Conservation (phyloP, 257 asterid species). For the Echium plantagineum region DNA sequence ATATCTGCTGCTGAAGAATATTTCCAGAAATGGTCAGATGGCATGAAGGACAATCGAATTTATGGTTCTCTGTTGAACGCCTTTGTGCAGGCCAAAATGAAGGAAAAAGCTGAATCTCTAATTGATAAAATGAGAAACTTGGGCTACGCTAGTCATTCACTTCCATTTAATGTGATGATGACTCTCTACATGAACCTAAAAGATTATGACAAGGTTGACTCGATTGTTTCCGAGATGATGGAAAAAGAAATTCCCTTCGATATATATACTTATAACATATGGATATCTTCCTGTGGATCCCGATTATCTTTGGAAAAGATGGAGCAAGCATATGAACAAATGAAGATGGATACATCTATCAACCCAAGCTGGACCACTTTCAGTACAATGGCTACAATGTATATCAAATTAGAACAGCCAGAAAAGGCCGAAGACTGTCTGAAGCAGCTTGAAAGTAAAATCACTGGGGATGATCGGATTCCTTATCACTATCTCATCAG, state of each 20-base stretch:
- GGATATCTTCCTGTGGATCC: constrained; percentile 59
- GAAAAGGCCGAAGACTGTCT: constrained; percentile 57
- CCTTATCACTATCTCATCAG: constrained; percentile 76
- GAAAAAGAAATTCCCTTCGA: constrained; percentile 45
- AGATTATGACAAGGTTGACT: constrained; percentile 46
- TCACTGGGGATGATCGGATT: constrained; percentile 55
- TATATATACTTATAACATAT: constrained; percentile 69
- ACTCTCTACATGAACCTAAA: constrained; percentile 65
- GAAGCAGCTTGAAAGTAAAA: constrained; percentile 47
- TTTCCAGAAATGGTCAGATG: constrained; percentile 51
- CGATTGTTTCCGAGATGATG: constrained; percentile 51
- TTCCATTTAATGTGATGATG: constrained; percentile 82
- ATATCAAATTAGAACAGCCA: constrained; percentile 37
- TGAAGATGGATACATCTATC: constrained; percentile 47
- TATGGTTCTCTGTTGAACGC: constrained; percentile 79
- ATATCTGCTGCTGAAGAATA: constrained; percentile 68
- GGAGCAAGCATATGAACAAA: constrained; percentile 56
- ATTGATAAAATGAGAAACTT: constrained; percentile 43
- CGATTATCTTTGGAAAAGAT: constrained; percentile 47
- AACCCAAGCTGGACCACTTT: constrained; percentile 80
- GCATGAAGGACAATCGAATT: constrained; percentile 62
- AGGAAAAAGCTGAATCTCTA: constrained; percentile 69
- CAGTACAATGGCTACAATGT: constrained; percentile 78
- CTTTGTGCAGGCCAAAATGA: constrained; percentile 51
- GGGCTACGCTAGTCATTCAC: constrained; percentile 51